phyloP scores from a whole-genome alignment of 148 eudicot species.

The Talinum fruticosum region DNA sequence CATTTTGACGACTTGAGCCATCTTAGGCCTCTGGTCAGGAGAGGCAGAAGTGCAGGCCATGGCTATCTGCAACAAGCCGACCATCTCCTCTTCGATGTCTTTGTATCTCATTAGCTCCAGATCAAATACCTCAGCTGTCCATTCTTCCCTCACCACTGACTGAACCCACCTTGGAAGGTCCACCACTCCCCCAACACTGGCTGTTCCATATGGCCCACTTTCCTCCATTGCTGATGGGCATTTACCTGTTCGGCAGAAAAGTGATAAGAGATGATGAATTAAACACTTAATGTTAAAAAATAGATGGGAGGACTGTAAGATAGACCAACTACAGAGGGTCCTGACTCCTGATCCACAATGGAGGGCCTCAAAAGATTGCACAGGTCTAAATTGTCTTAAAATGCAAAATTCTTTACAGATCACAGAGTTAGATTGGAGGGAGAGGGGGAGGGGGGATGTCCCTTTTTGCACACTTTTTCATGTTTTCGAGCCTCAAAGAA shows the following conservation, averaged over 20 bases:
- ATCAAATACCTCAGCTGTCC: constrained; percentile 98
- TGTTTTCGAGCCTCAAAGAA: no score
- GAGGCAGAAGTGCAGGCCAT: constrained; percentile 62
- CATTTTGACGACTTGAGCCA: constrained; percentile 66
- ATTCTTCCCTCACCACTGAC: constrained; percentile 91
- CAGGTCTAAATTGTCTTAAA: no score
- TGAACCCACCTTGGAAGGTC: constrained; percentile 94
- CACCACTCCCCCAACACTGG: constrained; percentile 56
- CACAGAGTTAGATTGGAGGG: no score
- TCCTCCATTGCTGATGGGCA: constrained; percentile 67
- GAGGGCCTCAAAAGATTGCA: no score
- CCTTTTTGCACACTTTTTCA: no score
- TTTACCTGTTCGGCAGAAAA: constrained; percentile 45
- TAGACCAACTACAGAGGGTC: no score
- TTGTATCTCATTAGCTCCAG: constrained; percentile 93
- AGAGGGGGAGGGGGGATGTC: no score
- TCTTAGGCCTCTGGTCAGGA: constrained; percentile 76
- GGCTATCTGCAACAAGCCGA: constrained; percentile 77
- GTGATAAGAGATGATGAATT: not conserved
- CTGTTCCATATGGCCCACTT: constrained; percentile 41
- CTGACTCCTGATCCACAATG: no score
- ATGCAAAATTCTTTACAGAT: no score
- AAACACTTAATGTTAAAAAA: no score
- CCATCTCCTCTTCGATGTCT: constrained; percentile 97
- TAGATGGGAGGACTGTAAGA: no score